A percentile compares a stretch with the other conserved stretches of the same genome.
Conservation (phyloP, 257 asterid genomes). For the Lycium ferocissimum region DNA sequence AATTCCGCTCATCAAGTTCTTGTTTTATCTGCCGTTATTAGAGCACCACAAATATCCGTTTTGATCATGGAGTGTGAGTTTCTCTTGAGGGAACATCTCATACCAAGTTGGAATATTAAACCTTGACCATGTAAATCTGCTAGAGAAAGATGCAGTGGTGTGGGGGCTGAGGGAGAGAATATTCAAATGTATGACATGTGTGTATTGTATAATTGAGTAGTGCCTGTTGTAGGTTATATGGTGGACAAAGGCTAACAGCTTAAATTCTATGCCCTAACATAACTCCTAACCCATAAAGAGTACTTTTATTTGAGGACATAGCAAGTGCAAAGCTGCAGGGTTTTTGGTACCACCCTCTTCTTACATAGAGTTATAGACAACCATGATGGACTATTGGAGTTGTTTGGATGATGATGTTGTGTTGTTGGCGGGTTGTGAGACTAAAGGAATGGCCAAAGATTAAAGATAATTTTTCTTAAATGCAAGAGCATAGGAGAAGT, state of each 20-base stretch:
- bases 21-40: no score
- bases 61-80: no score
- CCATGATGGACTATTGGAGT: no score
- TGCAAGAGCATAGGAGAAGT: not conserved
- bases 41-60: no score
- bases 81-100: no score
- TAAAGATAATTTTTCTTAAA: not conserved
- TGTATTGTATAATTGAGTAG: not conserved
- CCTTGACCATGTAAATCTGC: not conserved
- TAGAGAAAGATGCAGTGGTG: not conserved
- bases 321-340: not conserved
- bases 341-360: not conserved
- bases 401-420: no score
- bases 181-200: not conserved
- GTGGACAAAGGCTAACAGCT: not conserved
- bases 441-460: no score
- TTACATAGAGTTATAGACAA: no score
- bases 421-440: no score
- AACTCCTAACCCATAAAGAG: not conserved
- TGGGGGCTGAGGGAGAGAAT: not conserved
- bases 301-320: not conserved
- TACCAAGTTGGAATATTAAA: no score
- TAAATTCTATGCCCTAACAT: not conserved
- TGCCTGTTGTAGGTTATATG: constrained; percentile 4
- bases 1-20: no score